Base-by-base conservation (phyloP, 2,329 filamentous ascomycete genomes). In the Ophiostoma sp. region DNA sequence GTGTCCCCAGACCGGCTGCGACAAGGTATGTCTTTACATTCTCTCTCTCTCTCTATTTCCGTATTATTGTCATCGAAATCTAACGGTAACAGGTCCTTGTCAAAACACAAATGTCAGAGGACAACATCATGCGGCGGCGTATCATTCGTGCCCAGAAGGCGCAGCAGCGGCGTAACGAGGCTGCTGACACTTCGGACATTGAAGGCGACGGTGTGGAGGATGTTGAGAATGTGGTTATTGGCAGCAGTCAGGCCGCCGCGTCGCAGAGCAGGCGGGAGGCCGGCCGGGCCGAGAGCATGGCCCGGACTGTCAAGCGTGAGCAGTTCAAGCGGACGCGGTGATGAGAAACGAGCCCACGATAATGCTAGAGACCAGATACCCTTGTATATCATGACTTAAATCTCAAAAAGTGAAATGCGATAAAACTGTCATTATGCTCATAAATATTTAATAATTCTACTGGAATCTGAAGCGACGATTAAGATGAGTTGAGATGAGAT, bases 1-100 rank as follows among this genome's bases (percentile, higher is more conserved):
- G 69, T 93, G 90, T 76, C 90, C 90, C 0, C 84, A 88, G 71
- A 79, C 84, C 2, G 90, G 90, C 1, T 93, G 90, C 76, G 80
- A 81, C 67, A 80, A 85, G 80, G 86, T 87, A 79, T 70, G 80
- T 60, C 23, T 52, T 10, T 64, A 20, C n/a, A 11, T 44, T 41
- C 27, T 41, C 15, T 5, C 44, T 20, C 6, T 67, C 5, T 36
- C 33, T 31, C 57, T n/a, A 54, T 57, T 41, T 33, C 27, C 27
- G 27, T 31, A 31, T 31, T 31, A 31, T 31, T 31, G 27, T 31
- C 27, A 1, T 3, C 27, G 27, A 31, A 31, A 31, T 31, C 27
- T 31, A 31, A 31, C 27, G 27, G 27, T 31, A 3, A 31, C 15
- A 62, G 23, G 41, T 73, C 68, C 71, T 90, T 66, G 8, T 65